phyloP scores from a whole-genome alignment of 2,329 filamentous ascomycete genomes.

The Lachnum nothofagi region DNA sequence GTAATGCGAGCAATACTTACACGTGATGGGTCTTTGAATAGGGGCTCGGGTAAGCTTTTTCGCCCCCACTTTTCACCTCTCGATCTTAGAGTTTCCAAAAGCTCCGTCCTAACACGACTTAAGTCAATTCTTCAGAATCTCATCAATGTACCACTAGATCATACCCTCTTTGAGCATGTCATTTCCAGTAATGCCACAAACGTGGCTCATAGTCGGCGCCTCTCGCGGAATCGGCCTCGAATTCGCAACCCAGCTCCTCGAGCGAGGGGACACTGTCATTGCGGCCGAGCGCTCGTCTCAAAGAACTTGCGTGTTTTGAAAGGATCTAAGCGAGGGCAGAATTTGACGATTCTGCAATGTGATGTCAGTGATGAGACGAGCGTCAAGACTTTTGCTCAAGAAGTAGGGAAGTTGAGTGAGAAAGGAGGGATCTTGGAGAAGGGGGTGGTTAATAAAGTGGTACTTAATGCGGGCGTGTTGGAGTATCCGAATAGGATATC shows the following conservation, averaged over 20 bases:
- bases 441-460: conserved; percentile 41
- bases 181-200: conserved; percentile 19
- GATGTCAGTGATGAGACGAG: conserved; percentile 49
- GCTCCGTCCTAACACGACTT: no score
- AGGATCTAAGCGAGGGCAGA: conserved; percentile 37
- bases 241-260: conserved; percentile 38
- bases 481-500: conserved; percentile 44
- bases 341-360: conserved; percentile 35
- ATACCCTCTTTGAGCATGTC: no score
- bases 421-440: conserved; percentile 13
- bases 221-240: conserved; percentile 44
- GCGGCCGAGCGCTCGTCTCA: conserved; percentile 41
- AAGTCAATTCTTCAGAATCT: no score
- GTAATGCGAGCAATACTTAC: no score
- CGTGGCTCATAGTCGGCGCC: conserved; percentile 43
- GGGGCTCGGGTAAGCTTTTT: no score
- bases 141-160: no score
- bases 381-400: conserved; percentile 35
- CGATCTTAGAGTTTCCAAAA: no score
- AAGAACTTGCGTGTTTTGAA: conserved; percentile 37
- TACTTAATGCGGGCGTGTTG: conserved; percentile 53
- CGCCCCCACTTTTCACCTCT: no score
- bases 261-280: conserved; percentile 39
- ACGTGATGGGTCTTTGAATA: no score
- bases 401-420: conserved; percentile 13